Base-by-base conservation (phyloP, 345 rosid genomes). In the Salix suchowensis region DNA sequence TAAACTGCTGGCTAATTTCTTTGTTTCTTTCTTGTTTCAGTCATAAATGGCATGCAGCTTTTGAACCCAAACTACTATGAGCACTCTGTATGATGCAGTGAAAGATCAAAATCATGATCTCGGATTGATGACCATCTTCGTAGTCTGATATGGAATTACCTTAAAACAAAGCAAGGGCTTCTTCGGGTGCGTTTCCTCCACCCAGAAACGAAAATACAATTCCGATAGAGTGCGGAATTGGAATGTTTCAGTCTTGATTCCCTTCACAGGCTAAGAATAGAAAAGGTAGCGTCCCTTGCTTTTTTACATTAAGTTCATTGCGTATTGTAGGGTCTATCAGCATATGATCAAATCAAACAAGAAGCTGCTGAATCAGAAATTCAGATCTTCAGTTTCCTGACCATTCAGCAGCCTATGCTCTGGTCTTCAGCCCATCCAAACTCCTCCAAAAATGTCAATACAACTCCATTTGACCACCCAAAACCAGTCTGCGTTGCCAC, bases 401-500 rank as follows among this genome's bases (percentile, higher is more conserved):
- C 55, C 26, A 19, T 13, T 72, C 54, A 44, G 84, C 90, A 90
- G 23, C 81, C 92, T 26, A 93, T 69, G 42, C 67, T 72, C 73
- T 72, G 77, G 84, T 88, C 84, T 73, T 79, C 79, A 14, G 96
- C 90, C 98, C 98, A 95, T 75, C 99, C 99, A 85, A 89, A 93
- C 84, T 91, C 97, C 74, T 96, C 97, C 87, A 96, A 74, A 81
- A 96, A 89, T 30, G 96, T 72, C 87, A 96, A 80, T 32, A 89
- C 87, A 61, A 96, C 98, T 46, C 97, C 98, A 76, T 92, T 96
- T n/a, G 99, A 86, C 99, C 98, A 96, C 23, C 96, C 97, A 74
- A 96, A 96, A 62, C 98, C 98, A 28, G 94, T 92, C 97, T 95
- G 90, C 86, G 86, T 8, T 68, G 23, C 65, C 71, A 1, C 58